Percentiles rank a stretch among this genome's conserved stretches.
These are phyloP conservation scores for Sporothrix sp. DNA, from an alignment of 2,329 filamentous ascomycete species.

Conservation along the genomic window DNA sequence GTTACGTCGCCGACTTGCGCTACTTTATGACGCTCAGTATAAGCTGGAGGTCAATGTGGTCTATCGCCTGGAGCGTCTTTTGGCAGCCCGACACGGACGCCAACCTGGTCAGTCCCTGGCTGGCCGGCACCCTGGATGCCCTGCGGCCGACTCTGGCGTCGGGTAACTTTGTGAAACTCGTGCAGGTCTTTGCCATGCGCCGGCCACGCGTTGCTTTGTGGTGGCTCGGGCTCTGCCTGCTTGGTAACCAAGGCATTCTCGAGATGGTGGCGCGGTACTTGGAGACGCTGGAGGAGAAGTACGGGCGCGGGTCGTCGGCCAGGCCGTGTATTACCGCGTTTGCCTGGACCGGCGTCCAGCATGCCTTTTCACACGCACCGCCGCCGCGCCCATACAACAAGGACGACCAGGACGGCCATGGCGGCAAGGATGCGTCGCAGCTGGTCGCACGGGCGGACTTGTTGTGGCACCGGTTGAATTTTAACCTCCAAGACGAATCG, in stretches of 20 bases:
- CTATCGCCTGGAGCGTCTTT: constrained; percentile 25
- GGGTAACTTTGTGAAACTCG: constrained; percentile 20
- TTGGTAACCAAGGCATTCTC: constrained; percentile 19
- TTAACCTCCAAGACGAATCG: background rate
- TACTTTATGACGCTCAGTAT: constrained; percentile 27
- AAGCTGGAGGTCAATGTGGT: constrained; percentile 20
- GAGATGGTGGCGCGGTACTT: constrained; percentile 21
- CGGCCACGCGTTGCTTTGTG: constrained; percentile 23
- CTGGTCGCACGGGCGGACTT: background rate
- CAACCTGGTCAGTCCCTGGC: constrained; percentile 24
- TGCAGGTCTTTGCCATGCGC: constrained; percentile 20
- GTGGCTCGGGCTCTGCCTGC: constrained; percentile 24
- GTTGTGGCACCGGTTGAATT: background rate
- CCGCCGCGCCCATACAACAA: background rate
- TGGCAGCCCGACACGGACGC: constrained; percentile 25
- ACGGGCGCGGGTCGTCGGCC: constrained; percentile 7
- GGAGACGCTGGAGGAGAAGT: constrained; percentile 21
- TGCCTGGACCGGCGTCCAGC: constrained; percentile 8
- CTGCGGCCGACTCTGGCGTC: constrained; percentile 19
- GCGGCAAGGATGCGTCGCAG: background rate
- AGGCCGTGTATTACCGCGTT: background rate
- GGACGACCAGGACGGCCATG: no score
- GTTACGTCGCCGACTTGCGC: constrained; percentile 13
- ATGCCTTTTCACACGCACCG: constrained; percentile 5
- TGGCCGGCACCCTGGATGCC: constrained; percentile 20